Evolutionary conservation across 2,329 filamentous ascomycete species (phyloP).

Genomic region (Helotiales sp.): DNA sequence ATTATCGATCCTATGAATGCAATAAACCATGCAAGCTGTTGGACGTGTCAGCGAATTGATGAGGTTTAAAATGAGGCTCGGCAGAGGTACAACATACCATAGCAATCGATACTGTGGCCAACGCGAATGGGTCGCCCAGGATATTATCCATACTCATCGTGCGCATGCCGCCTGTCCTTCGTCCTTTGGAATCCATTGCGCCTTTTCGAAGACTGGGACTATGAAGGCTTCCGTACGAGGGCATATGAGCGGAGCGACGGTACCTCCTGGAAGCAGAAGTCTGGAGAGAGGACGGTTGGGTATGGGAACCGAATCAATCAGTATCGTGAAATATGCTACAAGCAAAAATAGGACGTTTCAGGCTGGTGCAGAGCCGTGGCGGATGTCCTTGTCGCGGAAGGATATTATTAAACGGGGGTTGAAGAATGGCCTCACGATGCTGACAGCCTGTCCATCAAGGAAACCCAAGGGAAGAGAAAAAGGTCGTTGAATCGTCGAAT

Average conservation of each 20-base stretch:
- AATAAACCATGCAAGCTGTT: conserved; percentile 91
- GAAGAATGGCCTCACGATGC: conserved; percentile 6
- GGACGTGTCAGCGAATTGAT: conserved; percentile 8
- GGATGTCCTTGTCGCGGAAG: conserved; percentile 19
- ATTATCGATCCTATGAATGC: conserved; percentile 85
- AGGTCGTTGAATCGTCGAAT: no score
- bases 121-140: conserved; percentile 91
- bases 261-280: conserved; percentile 12
- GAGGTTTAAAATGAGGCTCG: neutral
- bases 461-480: conserved; percentile 23
- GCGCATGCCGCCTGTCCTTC: conserved; percentile 51
- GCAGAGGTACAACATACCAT: conserved; percentile 60
- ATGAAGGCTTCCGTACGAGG: conserved; percentile 69
- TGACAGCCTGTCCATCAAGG: conserved; percentile 15
- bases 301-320: conserved; percentile 26
- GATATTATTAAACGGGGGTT: conserved; percentile 2
- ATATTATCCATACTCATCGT: conserved; percentile 82
- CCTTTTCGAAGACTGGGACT: conserved; percentile 76
- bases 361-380: conserved; percentile 24
- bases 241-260: conserved; percentile 59
- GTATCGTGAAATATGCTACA: conserved; percentile 5
- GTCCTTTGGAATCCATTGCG: conserved; percentile 53
- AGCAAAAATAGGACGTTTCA: conserved; percentile 10
- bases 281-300: conserved; percentile 19
- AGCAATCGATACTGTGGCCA: conserved; percentile 90